Evolutionary conservation across 2,329 filamentous ascomycete species (phyloP).

Genomic region (Trematosphaeria pertusa): DNA sequence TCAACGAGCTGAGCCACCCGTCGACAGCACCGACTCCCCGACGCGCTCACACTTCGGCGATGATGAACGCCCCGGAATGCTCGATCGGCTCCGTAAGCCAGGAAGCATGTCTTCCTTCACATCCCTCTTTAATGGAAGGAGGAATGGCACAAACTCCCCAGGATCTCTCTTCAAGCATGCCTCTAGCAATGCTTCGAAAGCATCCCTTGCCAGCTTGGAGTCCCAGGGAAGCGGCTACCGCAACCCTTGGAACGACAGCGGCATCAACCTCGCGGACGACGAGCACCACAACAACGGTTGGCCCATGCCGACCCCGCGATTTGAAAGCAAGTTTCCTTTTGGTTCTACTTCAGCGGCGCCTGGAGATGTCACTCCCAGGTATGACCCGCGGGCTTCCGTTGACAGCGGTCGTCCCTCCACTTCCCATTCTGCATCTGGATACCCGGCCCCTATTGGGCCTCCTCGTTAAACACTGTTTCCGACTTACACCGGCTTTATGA

Average conservation of each 20-base stretch:
- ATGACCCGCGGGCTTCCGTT: constrained; percentile 82
- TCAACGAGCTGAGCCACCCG: constrained; percentile 83
- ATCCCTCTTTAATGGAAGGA: constrained; percentile 93
- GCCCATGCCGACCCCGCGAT: constrained; percentile 48
- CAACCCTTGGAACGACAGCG: constrained; percentile 98
- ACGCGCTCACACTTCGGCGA: constrained; percentile 85
- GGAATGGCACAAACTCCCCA: constrained; percentile 83
- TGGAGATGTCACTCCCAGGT: constrained; percentile 83
- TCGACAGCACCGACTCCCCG: constrained; percentile 81
- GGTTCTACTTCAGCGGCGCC: constrained; percentile 60
- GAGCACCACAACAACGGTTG: constrained; percentile 62
- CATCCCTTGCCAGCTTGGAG: constrained; percentile 93
- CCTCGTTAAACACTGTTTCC: constrained; percentile 72
- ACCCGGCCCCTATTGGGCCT: constrained; percentile 90
- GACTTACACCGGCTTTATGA: constrained; percentile 44
- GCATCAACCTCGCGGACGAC: constrained; percentile 88
- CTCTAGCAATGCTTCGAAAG: constrained; percentile 92
- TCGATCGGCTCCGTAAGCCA: constrained; percentile 92
- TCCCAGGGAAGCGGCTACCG: constrained; percentile 93
- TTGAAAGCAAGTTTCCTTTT: constrained; percentile 70
- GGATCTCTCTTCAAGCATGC: constrained; percentile 83
- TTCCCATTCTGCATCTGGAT: constrained; percentile 97
- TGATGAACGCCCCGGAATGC: constrained; percentile 79
- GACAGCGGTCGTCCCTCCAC: constrained; percentile 92
- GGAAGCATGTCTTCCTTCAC: constrained; percentile 93